Percentiles rank a stretch among this genome's conserved stretches.
phyloP scores from a whole-genome alignment of 345 rosid genomes.

The Balakata baccata region DNA sequence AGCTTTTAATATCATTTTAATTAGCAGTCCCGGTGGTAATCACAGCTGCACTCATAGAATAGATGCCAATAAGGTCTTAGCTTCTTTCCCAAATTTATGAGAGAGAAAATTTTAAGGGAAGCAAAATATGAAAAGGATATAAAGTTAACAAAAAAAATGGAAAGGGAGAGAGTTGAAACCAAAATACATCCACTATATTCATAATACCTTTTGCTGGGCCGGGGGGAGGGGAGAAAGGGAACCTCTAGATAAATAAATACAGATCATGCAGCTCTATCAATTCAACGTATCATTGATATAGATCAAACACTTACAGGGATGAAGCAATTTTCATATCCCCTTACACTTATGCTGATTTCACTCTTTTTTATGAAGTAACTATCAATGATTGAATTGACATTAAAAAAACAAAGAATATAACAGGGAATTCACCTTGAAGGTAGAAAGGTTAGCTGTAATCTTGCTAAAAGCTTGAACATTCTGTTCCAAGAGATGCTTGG shows the following conservation, averaged over 20 bases:
- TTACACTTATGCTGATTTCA: neutral
- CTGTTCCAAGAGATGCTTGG: slow-evolving; percentile 67
- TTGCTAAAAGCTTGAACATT: slow-evolving; percentile 62
- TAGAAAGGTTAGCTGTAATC: slow-evolving; percentile 70
- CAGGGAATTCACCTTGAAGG: slow-evolving; percentile 51
- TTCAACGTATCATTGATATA: neutral
- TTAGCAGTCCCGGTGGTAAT: neutral
- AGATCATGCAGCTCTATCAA: neutral
- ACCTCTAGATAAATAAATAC: neutral
- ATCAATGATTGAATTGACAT: neutral
- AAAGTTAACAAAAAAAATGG: neutral
- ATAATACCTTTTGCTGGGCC: too few species aligned
- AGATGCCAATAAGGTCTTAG: neutral
- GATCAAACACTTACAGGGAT: neutral
- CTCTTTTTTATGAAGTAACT: neutral
- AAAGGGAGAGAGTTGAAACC: neutral
- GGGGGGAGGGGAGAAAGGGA: too few species aligned
- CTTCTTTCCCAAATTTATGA: neutral
- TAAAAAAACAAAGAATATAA: neutral
- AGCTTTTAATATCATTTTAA: neutral
- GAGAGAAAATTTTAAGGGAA: neutral
- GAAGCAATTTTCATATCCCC: neutral
- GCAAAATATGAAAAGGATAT: neutral
- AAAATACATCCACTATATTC: too few species aligned
- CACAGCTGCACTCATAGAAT: neutral